Evolutionary conservation across 2,329 filamentous ascomycete genomes (phyloP), one percentile per base, ranked within the genome.

Genomic region (Colletotrichum endophyticum): DNA sequence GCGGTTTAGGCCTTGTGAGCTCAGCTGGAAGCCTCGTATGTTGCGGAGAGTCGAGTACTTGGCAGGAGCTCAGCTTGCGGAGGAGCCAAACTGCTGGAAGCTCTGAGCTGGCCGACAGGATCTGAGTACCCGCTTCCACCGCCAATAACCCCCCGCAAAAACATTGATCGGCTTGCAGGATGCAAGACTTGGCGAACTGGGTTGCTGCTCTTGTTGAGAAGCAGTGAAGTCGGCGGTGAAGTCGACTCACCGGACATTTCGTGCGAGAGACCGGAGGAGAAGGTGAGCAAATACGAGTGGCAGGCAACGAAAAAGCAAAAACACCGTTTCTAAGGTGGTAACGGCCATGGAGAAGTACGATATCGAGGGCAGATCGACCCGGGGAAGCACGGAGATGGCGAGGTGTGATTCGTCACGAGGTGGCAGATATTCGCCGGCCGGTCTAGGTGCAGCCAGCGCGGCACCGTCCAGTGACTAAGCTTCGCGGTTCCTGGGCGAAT

Each of bases 201-300:
- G 39, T 53, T 57, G 32, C 63, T 39, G n/a, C 11, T 62, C 56
- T 57, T 36, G 32, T 57, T 69, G 56, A 28, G 39, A 57, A 34
- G n/a, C 39, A 22, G 19, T 22, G 36, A 27, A 44, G 64, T 49
- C 57, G 44, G 73, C 73, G 73, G 73, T 73, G 70, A 76, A 59
- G 57, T 64, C 27, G 12, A 30, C 25, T 44, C 27, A 56, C 56
- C 39, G 63, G 63, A 30, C 32, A 63, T 36, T 57, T 30, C 30
- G 19, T 32, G 64, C 63, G 16, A 39, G 28, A 28, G 15, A 16
- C 49, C 73, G 28, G 63, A 70, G 53, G 56, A 30, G 28, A 39
- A 44, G 15, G 16, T 64, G 66, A 28, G 15, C 53, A 49, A 59
- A 73, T 73, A 73, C 70, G 73, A 44, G 16, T 53, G 15, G 22